Evolutionary conservation across 768 basidiomycete species (phyloP), one percentile per base, ranked within the genome.

Genomic region (Fistulinella prunicolor): DNA sequence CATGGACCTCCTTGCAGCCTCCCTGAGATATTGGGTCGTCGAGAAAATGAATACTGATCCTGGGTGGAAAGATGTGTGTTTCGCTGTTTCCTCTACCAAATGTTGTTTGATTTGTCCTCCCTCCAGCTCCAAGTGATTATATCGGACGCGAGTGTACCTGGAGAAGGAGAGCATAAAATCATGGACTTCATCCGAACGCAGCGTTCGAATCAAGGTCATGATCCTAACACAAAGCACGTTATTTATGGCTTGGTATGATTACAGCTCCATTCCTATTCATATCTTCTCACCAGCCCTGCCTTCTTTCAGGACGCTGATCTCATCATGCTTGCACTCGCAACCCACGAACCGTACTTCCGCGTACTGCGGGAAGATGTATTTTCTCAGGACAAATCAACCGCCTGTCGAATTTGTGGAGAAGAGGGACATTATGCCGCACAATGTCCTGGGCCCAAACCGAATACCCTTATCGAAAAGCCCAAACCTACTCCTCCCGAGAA

Each of bases 151-250:
- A 84, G 88, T 46, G 96, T 98, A 12, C 95, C 96, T 1, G 96
- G 96, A 57, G 96, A 99, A 70, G 96, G 96, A 64, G 96, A 99
- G 66, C 96, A 99, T 69, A 99, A 99, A 74, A 97, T 99, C 54
- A 97, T 99, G 94, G 96, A 98, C 65, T 98, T 81, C 66, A 95
- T 99, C 55, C 78, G 96, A 46, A 78, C 94, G 28, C 94, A 96
- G 60, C 80, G 96, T 43, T 75, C 79, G 42, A 89, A 94, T 61
- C 79, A 80, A 20, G 87, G 84, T n/a, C 86, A 98, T 69, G 86
- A 99, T 66, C 86, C 95, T 17, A 98, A 99, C 63, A 97, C 94
- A 3, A 77, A 77, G 28, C 96, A 99, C 64, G 95, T 98, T 46
- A 98, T 99, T 53, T 99, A 98, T 71, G 96, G 96, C 57, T 72